Base-by-base conservation (phyloP, 768 basidiomycete genomes). In the Pleurotus sapidus region DNA sequence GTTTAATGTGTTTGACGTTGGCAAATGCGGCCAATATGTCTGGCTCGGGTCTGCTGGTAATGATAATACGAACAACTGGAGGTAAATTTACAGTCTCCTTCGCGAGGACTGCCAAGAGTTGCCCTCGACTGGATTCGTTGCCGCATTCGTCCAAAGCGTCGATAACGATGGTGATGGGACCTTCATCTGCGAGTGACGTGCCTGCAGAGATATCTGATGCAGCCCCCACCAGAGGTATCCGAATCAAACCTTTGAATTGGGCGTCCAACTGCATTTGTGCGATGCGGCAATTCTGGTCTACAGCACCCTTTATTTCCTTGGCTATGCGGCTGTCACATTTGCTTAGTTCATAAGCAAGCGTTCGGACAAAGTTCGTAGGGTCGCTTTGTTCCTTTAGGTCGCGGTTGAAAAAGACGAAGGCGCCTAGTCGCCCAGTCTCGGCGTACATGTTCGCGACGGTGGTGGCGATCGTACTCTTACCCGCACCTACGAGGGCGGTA, bases 381-480 rank as follows among this genome's bases (percentile, higher is more conserved):
- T 75, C 67, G 8, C 63, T 70, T 9, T 68, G 61, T 46, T 64
- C 59, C 3, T 63, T 63, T 5, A 72, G 45, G 9, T 68, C 64
- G 9, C 74, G 67, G 14, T 68, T 63, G 61, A 75, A 74, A 39
- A 75, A 71, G 2, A 61, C 24, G 49, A 71, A 74, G 1, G 73
- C 69, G 8, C 74, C 73, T 3, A 74, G 74, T 25, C 67, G 69
- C 12, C 67, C 66, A 4, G 68, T 56, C 0, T 70, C 61, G n/a
- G 66, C 60, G 27, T 69, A 70, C 23, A 72, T 47, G 50, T 69
- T 67, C 37, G 73, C 73, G 9, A 73, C 55, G 1, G 74, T 74
- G 0, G 68, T 75, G 5, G 73, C 54, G 18, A 74, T 59, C 2
- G 73, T 66, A 30, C 73, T 75, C 61, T 74, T 74, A 9, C 73